Percentiles rank a stretch among this genome's conserved stretches.
These are phyloP conservation scores for Neurospora sp. DNA, from an alignment of 2,329 filamentous ascomycete species.

Conservation along the genomic window DNA sequence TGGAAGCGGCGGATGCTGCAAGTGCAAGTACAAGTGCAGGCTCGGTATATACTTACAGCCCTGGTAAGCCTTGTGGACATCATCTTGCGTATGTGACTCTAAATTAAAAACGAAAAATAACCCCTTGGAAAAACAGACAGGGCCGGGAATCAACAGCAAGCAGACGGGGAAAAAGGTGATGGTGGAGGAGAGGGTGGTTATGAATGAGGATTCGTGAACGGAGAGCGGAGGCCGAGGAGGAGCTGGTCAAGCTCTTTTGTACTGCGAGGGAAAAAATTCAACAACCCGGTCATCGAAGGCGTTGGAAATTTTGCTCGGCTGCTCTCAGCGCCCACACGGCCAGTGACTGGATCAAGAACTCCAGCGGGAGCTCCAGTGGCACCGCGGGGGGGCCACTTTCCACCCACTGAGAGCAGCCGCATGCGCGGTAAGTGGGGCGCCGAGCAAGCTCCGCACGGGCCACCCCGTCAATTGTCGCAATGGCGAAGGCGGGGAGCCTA, in stretches of 20 bases:
- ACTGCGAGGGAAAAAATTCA: constrained; percentile 16
- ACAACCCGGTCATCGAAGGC: constrained; percentile 15
- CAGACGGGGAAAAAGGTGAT: constrained; percentile 10
- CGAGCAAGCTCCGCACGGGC: not conserved
- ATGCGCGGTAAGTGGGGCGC: not conserved
- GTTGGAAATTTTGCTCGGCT: constrained; percentile 15
- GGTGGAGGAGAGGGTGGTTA: constrained; percentile 7
- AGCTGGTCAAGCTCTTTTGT: constrained; percentile 15
- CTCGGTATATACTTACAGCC: constrained; percentile 15
- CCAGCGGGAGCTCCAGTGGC: not conserved
- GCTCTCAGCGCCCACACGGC: not conserved
- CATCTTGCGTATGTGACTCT: constrained; percentile 17
- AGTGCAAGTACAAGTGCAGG: not conserved
- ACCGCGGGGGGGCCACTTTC: not conserved
- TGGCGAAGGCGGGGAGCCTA: not conserved
- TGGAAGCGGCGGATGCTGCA: not conserved
- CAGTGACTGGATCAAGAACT: not conserved
- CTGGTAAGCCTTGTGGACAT: constrained; percentile 17
- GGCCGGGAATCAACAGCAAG: constrained; percentile 8
- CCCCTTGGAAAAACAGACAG: constrained; percentile 8
- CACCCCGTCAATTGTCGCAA: not conserved
- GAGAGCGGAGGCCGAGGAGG: constrained; percentile 2
- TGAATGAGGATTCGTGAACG: constrained; percentile 11
- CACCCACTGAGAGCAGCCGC: not conserved
- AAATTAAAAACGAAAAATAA: constrained; percentile 11